Evolutionary conservation across 2,329 filamentous ascomycete genomes (phyloP).

Genomic region (Trichothecium sympodiale): DNA sequence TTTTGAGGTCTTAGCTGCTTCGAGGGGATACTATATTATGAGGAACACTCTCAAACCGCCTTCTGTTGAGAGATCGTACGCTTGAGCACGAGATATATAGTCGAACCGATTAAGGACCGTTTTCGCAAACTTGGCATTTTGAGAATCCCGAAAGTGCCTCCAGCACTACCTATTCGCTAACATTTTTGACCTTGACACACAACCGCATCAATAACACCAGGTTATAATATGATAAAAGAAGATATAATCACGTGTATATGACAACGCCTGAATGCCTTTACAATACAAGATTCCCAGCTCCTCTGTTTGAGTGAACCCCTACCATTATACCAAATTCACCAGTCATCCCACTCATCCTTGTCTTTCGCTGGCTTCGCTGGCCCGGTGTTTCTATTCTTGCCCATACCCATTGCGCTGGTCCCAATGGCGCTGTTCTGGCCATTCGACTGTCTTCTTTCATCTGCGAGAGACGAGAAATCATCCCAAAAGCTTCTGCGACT

Average conservation of each 20-base stretch:
- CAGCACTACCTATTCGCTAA: too few relatives aligned
- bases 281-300: background rate
- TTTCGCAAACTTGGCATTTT: too few relatives aligned
- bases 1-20: too few relatives aligned
- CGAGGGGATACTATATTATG: too few relatives aligned
- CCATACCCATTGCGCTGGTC: conserved; percentile 49
- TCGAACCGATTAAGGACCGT: too few relatives aligned
- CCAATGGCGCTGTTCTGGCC: conserved; percentile 39
- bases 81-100: too few relatives aligned
- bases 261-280: conserved; percentile 1
- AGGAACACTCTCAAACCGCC: too few relatives aligned
- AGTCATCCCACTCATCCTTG: conserved; percentile 55
- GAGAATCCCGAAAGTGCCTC: too few relatives aligned
- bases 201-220: too few relatives aligned
- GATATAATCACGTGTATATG: background rate
- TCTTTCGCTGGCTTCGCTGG: conserved; percentile 25
- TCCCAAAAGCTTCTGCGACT: conserved; percentile 86
- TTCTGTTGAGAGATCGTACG: too few relatives aligned
- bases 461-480: conserved; percentile 64
- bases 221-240: background rate
- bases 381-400: conserved; percentile 22
- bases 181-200: too few relatives aligned
- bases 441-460: conserved; percentile 32
- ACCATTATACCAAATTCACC: conserved; percentile 25
- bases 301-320: background rate